Base-by-base conservation (phyloP, 305 asterid species). In the Galium porrigens region DNA sequence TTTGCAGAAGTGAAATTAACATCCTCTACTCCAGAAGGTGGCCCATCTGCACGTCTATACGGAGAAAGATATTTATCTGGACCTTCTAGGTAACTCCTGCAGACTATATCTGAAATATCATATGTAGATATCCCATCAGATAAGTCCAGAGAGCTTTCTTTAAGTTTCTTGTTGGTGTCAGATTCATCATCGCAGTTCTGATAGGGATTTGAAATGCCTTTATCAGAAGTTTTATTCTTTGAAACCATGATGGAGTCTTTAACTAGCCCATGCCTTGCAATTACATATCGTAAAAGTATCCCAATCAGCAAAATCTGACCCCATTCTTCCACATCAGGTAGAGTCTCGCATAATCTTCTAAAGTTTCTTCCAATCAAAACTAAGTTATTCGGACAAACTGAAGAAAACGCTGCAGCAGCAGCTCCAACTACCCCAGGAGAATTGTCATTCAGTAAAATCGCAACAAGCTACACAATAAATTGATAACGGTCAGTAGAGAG, bases 321-420 rank as follows among this genome's bases (percentile, higher is more conserved):
- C 97, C 97, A 89, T 78, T 89, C 97, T 79, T 89, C 99, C 68
- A 92, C 95, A 76, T 92, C 99, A 54, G 91, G 95, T 73, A 92
- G 96, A 74, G 79, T 92, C 81, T 87, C 94, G 30, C 99, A 92
- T 79, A 92, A 78, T 66, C 78, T 84, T 86, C 72, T 85, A 78
- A 83, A 92, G 71, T 77, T 83, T 87, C 81, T 86, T 78, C 88
- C 95, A 69, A 92, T 84, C 77, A 92, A 72, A 69, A 84, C 74
- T 55, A 89, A 81, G 74, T 86, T 87, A 79, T 81, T 84, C 68
- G 99, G 99, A 76, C 97, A 92, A 76, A 85, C 77, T 58, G 88
- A 83, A 80, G 94, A 86, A 84, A 92, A 89, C 63, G 97, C 84
- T 32, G 95, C 88, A 36, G 97, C 95, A 70, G 99, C 99, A 72